Evolutionary conservation across 139 green algal genomes (phyloP), one percentile per base, ranked within the genome.

Genomic region (Tetraselmis chui): DNA sequence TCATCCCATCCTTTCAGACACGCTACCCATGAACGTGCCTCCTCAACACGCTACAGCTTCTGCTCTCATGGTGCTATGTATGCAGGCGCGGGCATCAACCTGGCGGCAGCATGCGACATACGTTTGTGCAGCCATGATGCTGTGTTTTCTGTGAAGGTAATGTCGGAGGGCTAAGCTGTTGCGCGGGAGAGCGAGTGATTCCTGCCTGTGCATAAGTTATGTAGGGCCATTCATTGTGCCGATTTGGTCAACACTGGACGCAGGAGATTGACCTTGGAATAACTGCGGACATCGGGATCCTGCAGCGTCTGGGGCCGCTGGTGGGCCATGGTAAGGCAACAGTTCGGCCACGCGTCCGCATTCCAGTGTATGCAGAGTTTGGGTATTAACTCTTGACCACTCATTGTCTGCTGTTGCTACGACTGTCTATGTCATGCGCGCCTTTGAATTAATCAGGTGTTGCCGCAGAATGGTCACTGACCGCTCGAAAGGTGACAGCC

Each of bases 181-280:
- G 30, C 78, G n/a, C 31, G 31, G 22, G 1, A 76, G 78, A 22
- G 29, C 2, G 22, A 5, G 5, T 25, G 1, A 30, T 77, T 23
- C 31, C 28, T 23, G 22, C 80, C 31, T 29, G 31, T n/a, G 24
- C 81, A 31, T 2, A 2, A 32, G 23, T 2, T 77, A 23, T 83
- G 59, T 79, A n/a, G 2, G 58, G 77, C n/a, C 2, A 27, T 83
- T 76, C 32, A 31, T 25, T 59, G 59, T 77, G 31, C 25, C 0
- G 25, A 1, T 30, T 29, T 77, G 31, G 2, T 76, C 2, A 1
- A 23, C 0, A 27, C 75, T 76, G 1, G 29, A 27, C 1, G 30
- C 85, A 95, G 91, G 95, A 98, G 85, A 92, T 97, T 18, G 95
- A 98, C 79, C 67, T 98, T 32, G 95, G 79, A 23, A 95, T 98